Evolutionary conservation across 345 rosid genomes (phyloP).

Genomic region (Salix suchowensis): DNA sequence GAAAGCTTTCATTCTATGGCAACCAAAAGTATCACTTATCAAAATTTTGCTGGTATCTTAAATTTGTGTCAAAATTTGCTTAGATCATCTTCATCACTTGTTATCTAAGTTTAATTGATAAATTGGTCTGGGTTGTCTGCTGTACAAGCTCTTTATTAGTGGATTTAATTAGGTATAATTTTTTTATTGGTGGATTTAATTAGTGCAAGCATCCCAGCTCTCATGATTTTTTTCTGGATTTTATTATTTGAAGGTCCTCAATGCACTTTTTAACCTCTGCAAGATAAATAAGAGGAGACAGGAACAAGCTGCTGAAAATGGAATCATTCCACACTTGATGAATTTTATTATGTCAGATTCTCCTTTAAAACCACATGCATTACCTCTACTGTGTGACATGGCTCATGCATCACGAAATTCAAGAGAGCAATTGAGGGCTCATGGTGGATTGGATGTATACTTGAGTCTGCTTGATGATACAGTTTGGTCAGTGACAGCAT

Average conservation of each 20-base stretch:
- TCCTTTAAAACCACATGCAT: conserved; percentile 72
- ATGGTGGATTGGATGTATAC: conserved; percentile 92
- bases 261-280: conserved; percentile 93
- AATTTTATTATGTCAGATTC: conserved; percentile 72
- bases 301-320: conserved; percentile 99
- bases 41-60: neutral
- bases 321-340: conserved; percentile 97
- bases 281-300: conserved; percentile 99
- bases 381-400: conserved; percentile 96
- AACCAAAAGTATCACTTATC: neutral
- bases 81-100: neutral
- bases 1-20: neutral
- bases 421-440: conserved; percentile 94
- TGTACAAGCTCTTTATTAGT: neutral
- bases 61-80: neutral
- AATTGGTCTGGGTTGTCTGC: neutral
- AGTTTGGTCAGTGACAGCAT: conserved; percentile 84
- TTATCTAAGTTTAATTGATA: neutral
- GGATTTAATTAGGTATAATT: neutral
- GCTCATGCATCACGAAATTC: conserved; percentile 99
- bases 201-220: neutral
- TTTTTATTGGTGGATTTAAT: neutral
- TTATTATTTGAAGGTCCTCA: conserved; percentile 65
- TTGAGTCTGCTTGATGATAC: conserved; percentile 86
- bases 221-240: neutral